Percentiles rank a stretch among this genome's conserved stretches.
These are phyloP conservation scores for Jamesozyma jinghongensis DNA, from an alignment of 805 yeast species.

Conservation along the genomic window DNA sequence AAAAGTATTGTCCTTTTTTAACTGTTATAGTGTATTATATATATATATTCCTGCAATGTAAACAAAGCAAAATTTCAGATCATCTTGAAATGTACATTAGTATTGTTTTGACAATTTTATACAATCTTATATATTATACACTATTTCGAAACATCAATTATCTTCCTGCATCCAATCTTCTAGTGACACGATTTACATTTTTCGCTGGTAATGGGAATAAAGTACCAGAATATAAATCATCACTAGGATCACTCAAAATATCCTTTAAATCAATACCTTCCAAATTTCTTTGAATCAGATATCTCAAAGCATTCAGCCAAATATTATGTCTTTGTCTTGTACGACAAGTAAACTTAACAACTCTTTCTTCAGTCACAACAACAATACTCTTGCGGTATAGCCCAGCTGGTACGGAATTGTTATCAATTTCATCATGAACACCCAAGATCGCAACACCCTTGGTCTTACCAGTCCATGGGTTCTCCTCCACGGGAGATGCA, in stretches of 20 bases:
- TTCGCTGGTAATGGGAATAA: conserved; percentile 22
- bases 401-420: conserved; percentile 84
- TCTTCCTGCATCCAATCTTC: conserved; percentile 6
- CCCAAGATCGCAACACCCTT: conserved; percentile 71
- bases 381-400: conserved; percentile 76
- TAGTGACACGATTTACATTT: conserved; percentile 10
- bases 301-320: conserved; percentile 80
- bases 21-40: too few species aligned
- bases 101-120: not conserved
- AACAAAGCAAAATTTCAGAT: too few species aligned
- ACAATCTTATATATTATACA: not conserved
- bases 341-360: conserved; percentile 79
- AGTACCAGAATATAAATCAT: conserved; percentile 29
- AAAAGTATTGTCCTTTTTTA: too few species aligned
- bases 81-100: too few species aligned
- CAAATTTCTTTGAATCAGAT: conserved; percentile 56
- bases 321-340: conserved; percentile 80
- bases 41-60: too few species aligned
- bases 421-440: conserved; percentile 73
- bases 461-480: conserved; percentile 57
- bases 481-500: conserved; percentile 64
- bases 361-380: conserved; percentile 55
- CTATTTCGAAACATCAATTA: not conserved
- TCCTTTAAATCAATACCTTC: conserved; percentile 47
- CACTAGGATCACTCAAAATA: conserved; percentile 32